These are phyloP conservation scores for Blastomyces gilchristii DNA, from an alignment of 2,329 filamentous ascomycete genomes.

Conservation along the genomic window DNA sequence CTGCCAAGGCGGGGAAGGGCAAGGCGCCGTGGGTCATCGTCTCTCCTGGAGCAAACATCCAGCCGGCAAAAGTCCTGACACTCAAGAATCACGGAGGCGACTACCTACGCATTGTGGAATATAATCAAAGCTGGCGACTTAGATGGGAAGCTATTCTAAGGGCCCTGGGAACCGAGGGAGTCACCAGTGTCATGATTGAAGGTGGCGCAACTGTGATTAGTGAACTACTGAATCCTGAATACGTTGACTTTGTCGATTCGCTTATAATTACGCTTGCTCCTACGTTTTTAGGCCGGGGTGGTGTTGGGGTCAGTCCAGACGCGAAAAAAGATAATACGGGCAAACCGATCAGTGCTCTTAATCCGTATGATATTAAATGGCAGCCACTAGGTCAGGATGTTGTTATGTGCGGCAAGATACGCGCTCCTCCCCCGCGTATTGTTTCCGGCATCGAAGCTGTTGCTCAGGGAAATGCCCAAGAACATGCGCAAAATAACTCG, in stretches of 20 bases:
- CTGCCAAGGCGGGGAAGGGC: constrained; percentile 55
- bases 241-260: constrained; percentile 56
- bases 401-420: constrained; percentile 62
- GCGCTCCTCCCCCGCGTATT: constrained; percentile 16
- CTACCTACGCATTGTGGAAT: constrained; percentile 33
- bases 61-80: constrained; percentile 37
- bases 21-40: constrained; percentile 64
- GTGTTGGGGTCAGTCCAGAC: constrained; percentile 66
- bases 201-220: constrained; percentile 78
- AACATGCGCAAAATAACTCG: background rate
- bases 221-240: constrained; percentile 56
- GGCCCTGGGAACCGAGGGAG: constrained; percentile 47
- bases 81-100: constrained; percentile 40
- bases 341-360: constrained; percentile 50
- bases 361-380: constrained; percentile 60
- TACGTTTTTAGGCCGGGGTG: constrained; percentile 75
- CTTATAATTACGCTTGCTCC: constrained; percentile 85
- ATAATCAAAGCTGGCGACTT: constrained; percentile 39
- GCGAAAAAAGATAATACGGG: constrained; percentile 43
- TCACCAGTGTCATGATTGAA: constrained; percentile 82
- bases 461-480: constrained; percentile 10
- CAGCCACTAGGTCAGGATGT: constrained; percentile 71
- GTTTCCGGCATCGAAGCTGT: constrained; percentile 15
- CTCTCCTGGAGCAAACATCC: constrained; percentile 37
- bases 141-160: constrained; percentile 56